These are phyloP conservation scores for Lophiotrema nucula DNA, from an alignment of 495 filamentous ascomycete genomes.

Conservation along the genomic window DNA sequence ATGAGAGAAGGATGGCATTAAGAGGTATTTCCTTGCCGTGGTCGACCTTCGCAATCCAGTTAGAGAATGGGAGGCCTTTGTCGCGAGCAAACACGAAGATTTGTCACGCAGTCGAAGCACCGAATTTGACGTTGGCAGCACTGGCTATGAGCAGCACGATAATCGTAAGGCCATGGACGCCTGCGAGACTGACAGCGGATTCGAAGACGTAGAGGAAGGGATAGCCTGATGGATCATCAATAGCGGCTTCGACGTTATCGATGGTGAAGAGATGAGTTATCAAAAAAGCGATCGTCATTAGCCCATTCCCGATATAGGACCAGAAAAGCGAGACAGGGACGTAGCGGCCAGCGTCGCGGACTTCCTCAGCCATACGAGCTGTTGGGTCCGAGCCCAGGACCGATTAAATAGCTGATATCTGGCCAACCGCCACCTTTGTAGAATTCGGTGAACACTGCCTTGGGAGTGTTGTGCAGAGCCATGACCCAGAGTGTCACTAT, in stretches of 20 bases:
- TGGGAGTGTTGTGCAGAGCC: slow-evolving; percentile 19
- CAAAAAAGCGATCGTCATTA: slow-evolving; percentile 31
- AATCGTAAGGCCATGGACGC: slow-evolving; percentile 50
- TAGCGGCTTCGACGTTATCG: slow-evolving; percentile 45
- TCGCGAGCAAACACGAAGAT: slow-evolving; percentile 61
- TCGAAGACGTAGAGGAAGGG: slow-evolving; percentile 57
- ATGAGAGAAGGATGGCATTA: slow-evolving; percentile 50
- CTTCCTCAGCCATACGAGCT: slow-evolving; percentile 35
- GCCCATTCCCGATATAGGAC: slow-evolving; percentile 33
- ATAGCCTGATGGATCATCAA: slow-evolving; percentile 44
- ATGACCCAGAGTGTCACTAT: slow-evolving; percentile 35
- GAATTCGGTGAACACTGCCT: slow-evolving; percentile 29
- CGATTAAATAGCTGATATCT: slow-evolving; percentile 30
- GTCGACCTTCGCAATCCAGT: slow-evolving; percentile 45
- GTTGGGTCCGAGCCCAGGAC: slow-evolving; percentile 35
- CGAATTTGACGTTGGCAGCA: slow-evolving; percentile 52
- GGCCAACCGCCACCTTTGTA: slow-evolving; percentile 35
- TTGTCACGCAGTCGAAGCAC: slow-evolving; percentile 58
- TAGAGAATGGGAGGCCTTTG: slow-evolving; percentile 54
- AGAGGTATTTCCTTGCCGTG: slow-evolving; percentile 54
- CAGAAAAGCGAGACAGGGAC: slow-evolving; percentile 36
- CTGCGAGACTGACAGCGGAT: slow-evolving; percentile 47
- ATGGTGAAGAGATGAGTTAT: slow-evolving; percentile 34
- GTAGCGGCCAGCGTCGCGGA: slow-evolving; percentile 27
- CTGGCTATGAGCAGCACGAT: slow-evolving; percentile 52